Evolutionary conservation across 2,329 filamentous ascomycete species (phyloP).

Genomic region (Penicillium sp.): DNA sequence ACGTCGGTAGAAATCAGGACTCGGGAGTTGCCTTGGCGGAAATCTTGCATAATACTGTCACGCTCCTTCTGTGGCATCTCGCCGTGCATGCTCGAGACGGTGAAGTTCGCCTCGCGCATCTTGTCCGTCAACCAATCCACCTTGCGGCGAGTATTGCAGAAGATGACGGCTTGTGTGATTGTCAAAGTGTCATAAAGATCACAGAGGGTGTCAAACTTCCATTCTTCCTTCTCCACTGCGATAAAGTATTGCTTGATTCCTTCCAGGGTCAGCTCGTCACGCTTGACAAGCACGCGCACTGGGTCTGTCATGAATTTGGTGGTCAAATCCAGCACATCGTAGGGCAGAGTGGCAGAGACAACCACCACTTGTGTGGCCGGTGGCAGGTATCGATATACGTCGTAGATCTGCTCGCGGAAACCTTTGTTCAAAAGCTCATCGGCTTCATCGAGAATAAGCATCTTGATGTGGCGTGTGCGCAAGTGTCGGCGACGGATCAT

Average conservation of each 20-base stretch:
- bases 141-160: conserved; percentile 99
- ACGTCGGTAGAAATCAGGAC: conserved; percentile 97
- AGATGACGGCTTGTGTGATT: conserved; percentile 99
- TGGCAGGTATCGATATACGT: conserved; percentile 98
- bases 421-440: conserved; percentile 97
- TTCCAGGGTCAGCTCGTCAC: conserved; percentile 98
- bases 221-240: conserved; percentile 99
- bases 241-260: conserved; percentile 99
- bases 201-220: conserved; percentile 98
- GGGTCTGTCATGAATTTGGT: conserved; percentile 99
- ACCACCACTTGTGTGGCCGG: conserved; percentile 98
- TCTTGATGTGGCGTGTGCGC: conserved; percentile 98
- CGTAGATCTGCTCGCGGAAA: conserved; percentile 99
- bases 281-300: conserved; percentile 98
- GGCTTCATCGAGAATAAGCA: conserved; percentile 98
- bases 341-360: conserved; percentile 95
- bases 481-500: conserved; percentile 99
- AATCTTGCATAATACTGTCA: conserved; percentile 99
- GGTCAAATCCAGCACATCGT: conserved; percentile 98
- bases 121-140: conserved; percentile 99
- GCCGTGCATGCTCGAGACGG: conserved; percentile 98
- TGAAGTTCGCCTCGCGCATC: conserved; percentile 97
- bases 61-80: conserved; percentile 98
- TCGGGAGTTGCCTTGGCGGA: conserved; percentile 96
- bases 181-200: conserved; percentile 99